These are phyloP conservation scores for Schizothecium vesticola DNA, from an alignment of 495 filamentous ascomycete genomes.

Conservation along the genomic window DNA sequence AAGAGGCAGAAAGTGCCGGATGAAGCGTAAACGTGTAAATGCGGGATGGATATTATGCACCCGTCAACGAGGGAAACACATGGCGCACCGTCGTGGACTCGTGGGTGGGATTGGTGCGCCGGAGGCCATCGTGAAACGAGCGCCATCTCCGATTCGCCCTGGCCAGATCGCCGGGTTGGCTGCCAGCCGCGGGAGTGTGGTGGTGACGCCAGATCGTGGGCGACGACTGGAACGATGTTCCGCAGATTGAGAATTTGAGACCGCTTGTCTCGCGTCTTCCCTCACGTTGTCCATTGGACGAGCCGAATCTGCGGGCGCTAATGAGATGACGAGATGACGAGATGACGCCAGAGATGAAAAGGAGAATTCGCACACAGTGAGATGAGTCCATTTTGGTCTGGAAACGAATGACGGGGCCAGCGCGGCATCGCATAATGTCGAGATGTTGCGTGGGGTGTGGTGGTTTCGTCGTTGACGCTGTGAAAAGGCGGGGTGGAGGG, in stretches of 20 bases:
- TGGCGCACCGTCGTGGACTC: not conserved
- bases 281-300: not conserved
- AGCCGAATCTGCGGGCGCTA: not conserved
- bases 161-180: conserved; percentile 2
- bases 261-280: not conserved
- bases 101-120: not conserved
- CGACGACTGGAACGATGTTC: not conserved
- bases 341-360: not conserved
- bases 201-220: not conserved
- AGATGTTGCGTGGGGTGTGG: not conserved
- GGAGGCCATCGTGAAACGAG: conserved; percentile 5
- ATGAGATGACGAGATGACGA: not conserved
- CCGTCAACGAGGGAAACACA: not conserved
- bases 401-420: not conserved
- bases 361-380: not conserved
- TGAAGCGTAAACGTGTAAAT: conserved; percentile 23
- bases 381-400: not conserved
- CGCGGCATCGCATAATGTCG: not conserved
- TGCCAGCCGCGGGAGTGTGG: not conserved
- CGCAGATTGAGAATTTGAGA: not conserved
- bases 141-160: not conserved
- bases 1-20: conserved; percentile 12
- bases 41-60: conserved; percentile 13
- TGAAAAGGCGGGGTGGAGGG: conserved; percentile 3
- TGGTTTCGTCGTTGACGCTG: not conserved